Conservation (phyloP, 2,329 filamentous ascomycete species). For the Fusarium drepaniforme region DNA sequence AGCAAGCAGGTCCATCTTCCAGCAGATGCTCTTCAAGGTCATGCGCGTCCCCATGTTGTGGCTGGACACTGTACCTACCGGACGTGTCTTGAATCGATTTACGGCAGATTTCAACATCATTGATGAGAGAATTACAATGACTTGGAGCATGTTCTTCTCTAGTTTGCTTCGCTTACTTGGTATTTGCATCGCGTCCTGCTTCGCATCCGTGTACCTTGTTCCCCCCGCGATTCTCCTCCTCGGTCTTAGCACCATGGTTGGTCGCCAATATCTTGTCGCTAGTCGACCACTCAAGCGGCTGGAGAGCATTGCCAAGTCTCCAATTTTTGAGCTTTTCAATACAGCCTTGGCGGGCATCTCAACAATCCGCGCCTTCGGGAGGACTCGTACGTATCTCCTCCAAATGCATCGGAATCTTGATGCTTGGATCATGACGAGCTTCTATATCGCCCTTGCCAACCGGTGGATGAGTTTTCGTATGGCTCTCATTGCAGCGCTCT, state of each 20-base stretch:
- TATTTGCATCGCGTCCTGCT: constrained; percentile 73
- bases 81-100: constrained; percentile 81
- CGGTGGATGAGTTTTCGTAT: constrained; percentile 82
- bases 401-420: constrained; percentile 78
- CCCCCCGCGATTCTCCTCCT: constrained; percentile 70
- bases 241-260: constrained; percentile 65
- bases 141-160: constrained; percentile 69
- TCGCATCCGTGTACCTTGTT: constrained; percentile 76
- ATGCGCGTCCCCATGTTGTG: constrained; percentile 78
- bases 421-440: constrained; percentile 73
- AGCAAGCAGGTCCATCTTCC: constrained; percentile 75
- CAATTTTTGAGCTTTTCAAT: constrained; percentile 83
- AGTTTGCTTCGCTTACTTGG: constrained; percentile 71
- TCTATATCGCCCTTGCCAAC: constrained; percentile 77
- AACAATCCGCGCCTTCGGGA: constrained; percentile 81
- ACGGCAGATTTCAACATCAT: constrained; percentile 81
- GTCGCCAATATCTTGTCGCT: constrained; percentile 71
- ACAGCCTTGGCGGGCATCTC: constrained; percentile 77
- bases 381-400: constrained; percentile 72
- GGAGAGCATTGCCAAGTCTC: constrained; percentile 80
- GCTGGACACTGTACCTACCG: constrained; percentile 84
- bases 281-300: constrained; percentile 81
- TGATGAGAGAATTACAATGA: constrained; percentile 73
- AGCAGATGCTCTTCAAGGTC: constrained; percentile 72
- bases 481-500: constrained; percentile 74